Evolutionary conservation across 2,329 filamentous ascomycete genomes (phyloP).

Genomic region (Alternaria atra): DNA sequence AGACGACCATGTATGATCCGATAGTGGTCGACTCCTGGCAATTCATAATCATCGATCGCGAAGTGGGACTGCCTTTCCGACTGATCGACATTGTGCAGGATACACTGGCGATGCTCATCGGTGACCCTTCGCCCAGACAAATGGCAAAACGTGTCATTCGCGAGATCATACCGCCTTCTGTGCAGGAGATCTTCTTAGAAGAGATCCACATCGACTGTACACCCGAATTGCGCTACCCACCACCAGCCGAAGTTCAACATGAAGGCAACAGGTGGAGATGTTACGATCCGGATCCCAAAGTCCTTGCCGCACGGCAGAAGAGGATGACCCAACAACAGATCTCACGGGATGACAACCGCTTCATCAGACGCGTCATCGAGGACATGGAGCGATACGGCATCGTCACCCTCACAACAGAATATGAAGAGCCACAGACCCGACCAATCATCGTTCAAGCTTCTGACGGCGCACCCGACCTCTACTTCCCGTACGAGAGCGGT

Average conservation of each 20-base stretch:
- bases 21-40: conserved; percentile 45
- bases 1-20: conserved; percentile 40
- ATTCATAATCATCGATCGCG: conserved; percentile 43
- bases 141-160: conserved; percentile 37
- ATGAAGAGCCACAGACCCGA: conserved; percentile 34
- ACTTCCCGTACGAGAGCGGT: too few relatives aligned
- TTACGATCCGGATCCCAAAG: conserved; percentile 23
- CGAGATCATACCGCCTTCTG: conserved; percentile 35
- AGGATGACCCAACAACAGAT: conserved; percentile 1
- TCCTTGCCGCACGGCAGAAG: not conserved
- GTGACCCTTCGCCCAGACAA: conserved; percentile 32
- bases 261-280: conserved; percentile 37
- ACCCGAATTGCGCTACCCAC: conserved; percentile 21
- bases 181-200: conserved; percentile 34
- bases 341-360: conserved; percentile 33
- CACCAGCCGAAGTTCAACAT: conserved; percentile 35
- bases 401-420: conserved; percentile 25
- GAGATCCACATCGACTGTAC: conserved; percentile 31
- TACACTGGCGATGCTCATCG: conserved; percentile 32
- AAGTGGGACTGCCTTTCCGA: conserved; percentile 33
- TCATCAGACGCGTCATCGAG: conserved; percentile 34
- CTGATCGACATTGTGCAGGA: conserved; percentile 43
- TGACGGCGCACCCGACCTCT: conserved; percentile 36
- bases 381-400: conserved; percentile 42
- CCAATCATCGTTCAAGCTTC: conserved; percentile 34